Evolutionary conservation across 805 yeast genomes (phyloP), one percentile per base, ranked within the genome.

Genomic region (Metschnikowia lochheadii): DNA sequence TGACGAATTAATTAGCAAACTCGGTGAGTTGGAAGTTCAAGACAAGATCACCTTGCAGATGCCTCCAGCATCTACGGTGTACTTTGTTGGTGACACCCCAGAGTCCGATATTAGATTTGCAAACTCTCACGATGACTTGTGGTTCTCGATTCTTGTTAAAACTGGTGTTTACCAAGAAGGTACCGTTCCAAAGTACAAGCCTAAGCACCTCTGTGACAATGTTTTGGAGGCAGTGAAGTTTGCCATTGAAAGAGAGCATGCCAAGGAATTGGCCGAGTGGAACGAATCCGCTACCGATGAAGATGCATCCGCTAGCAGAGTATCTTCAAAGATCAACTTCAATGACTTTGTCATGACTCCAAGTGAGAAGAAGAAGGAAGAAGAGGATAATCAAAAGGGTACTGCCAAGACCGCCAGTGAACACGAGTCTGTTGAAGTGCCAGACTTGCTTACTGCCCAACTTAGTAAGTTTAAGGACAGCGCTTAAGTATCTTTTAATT

Each of bases 61-160:
- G 56, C 94, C 94, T 5, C 91, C 91, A 3, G 89, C 94, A 3
- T 83, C 89, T 5, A 87, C 94, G 0, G 95, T 88, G 14, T 87
- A 87, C 66, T 88, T 87, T 69, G 94, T 87, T 46, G 96, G 96
- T 60, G 96, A 87, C 63, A 87, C 95, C 13, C 96, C 96, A 17
- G 95, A 87, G 69, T 84, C 91, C 6, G 96, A 87, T 66, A 87
- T 87, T 56, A 76, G 94, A 66, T 88, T 88, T 70, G 95, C 95
- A 48, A 87, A 87, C 71, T 83, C 90, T 17, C 92, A 87, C 68
- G 94, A 87, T 64, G 81, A 81, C 53, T 82, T 89, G 31, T 87
- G 96, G 96, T 83, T 78, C 68, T 87, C 95, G 26, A 87, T 88
- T 52, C 75, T 87, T 62, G 96, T 87, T 37, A 85, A 87, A 68